phyloP scores from a whole-genome alignment of 2,329 filamentous ascomycete species.

The Phaeophleospora eucalypticola region DNA sequence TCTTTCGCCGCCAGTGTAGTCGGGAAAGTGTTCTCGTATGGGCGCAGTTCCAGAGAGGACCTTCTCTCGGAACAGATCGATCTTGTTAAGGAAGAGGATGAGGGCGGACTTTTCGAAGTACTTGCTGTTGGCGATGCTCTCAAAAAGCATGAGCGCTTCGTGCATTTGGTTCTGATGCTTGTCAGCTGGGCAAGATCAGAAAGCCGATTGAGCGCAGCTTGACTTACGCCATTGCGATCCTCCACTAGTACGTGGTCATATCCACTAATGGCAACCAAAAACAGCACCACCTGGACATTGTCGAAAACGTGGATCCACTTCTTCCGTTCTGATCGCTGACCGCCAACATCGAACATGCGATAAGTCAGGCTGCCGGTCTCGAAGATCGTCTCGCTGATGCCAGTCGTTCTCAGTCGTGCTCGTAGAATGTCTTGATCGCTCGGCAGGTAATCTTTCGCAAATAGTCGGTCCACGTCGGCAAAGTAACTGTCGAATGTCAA shows the following conservation, averaged over 20 bases:
- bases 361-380: constrained; percentile 89
- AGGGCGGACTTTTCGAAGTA: constrained; percentile 51
- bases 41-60: constrained; percentile 43
- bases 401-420: constrained; percentile 83
- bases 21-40: constrained; percentile 48
- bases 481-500: constrained; percentile 64
- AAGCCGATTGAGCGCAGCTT: neutral
- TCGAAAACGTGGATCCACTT: constrained; percentile 98
- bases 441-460: constrained; percentile 71
- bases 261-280: constrained; percentile 90
- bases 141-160: constrained; percentile 52
- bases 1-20: constrained; percentile 42
- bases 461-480: constrained; percentile 58
- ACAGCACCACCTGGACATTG: constrained; percentile 86
- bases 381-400: constrained; percentile 93
- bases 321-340: constrained; percentile 87
- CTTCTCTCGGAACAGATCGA: constrained; percentile 51
- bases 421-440: constrained; percentile 85
- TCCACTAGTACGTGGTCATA: constrained; percentile 96
- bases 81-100: constrained; percentile 53
- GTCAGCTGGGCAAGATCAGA: constrained; percentile 1
- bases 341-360: constrained; percentile 94
- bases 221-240: constrained; percentile 85
- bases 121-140: constrained; percentile 50
- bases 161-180: constrained; percentile 51